These are phyloP conservation scores for Jatropha multifida DNA, from an alignment of 441 rosid species.

Conservation along the genomic window DNA sequence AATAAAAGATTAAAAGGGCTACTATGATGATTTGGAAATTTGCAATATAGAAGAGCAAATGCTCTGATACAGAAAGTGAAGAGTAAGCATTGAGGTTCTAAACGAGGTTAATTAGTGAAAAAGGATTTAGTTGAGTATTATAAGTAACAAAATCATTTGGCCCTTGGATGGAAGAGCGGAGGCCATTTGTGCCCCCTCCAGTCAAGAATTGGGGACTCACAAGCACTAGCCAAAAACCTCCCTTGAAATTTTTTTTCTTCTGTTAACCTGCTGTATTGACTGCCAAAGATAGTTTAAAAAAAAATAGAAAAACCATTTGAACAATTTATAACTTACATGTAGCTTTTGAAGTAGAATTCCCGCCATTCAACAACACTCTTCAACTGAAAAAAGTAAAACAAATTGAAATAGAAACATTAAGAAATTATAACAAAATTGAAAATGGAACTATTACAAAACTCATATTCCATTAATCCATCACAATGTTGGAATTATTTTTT, in stretches of 20 bases:
- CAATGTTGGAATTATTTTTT: too few species aligned
- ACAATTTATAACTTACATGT: constrained; percentile 55
- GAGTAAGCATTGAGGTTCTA: not conserved
- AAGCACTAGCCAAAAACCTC: too few species aligned
- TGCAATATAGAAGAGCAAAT: not conserved
- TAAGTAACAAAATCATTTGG: not conserved
- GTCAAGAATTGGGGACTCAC: too few species aligned
- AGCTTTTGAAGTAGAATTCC: constrained; percentile 75
- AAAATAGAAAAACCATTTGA: not conserved
- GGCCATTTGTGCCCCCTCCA: too few species aligned
- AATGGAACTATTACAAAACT: not conserved
- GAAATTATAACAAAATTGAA: not conserved
- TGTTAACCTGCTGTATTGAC: not conserved
- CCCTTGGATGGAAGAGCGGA: too few species aligned
- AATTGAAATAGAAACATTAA: not conserved
- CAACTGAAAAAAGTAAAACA: constrained; percentile 45
- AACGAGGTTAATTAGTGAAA: not conserved
- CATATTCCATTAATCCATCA: too few species aligned
- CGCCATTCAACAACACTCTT: constrained; percentile 94
- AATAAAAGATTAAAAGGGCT: not conserved
- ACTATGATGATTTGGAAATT: not conserved
- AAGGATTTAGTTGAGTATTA: not conserved
- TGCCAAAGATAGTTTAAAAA: not conserved
- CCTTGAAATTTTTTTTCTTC: not conserved
- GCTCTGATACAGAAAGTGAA: not conserved